These are phyloP conservation scores for Lotus japonicus DNA, from an alignment of 306 rosid genomes.

Conservation along the genomic window DNA sequence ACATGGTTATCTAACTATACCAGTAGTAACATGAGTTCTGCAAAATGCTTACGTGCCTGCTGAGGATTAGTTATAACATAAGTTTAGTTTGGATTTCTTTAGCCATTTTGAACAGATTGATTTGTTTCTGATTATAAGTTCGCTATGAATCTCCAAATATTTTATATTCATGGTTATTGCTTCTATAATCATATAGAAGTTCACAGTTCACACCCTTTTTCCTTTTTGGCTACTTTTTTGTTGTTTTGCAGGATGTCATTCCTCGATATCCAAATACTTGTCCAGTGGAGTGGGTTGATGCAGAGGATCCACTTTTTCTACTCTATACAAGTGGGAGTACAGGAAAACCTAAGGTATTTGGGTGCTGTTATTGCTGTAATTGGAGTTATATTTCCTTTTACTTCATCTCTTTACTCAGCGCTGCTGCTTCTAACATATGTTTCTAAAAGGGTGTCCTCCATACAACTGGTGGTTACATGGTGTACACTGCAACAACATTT, in stretches of 20 bases:
- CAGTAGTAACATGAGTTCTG: conserved; percentile 9
- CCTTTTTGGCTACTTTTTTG: conserved; percentile 9
- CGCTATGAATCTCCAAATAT: background rate
- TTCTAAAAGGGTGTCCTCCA: conserved; percentile 82
- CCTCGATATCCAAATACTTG: conserved; percentile 69
- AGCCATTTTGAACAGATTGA: background rate
- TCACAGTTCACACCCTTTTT: no score
- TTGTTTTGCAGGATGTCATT: conserved; percentile 60
- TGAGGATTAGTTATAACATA: background rate
- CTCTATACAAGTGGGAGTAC: conserved; percentile 99
- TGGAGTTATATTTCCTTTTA: conserved; percentile 2
- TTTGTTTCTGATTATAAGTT: conserved; percentile 13
- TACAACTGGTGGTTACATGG: conserved; percentile 98
- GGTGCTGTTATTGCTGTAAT: conserved; percentile 11
- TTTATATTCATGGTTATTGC: conserved; percentile 14
- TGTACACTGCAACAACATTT: conserved; percentile 90
- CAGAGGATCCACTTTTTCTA: conserved; percentile 94
- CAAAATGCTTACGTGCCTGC: conserved; percentile 4
- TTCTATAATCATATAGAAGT: conserved; percentile 3
- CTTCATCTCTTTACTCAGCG: background rate
- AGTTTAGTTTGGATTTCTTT: background rate
- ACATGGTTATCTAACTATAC: no score
- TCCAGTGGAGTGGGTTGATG: conserved; percentile 97
- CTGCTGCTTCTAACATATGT: conserved; percentile 5
- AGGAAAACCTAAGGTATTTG: conserved; percentile 87